A percentile compares a stretch with the other conserved stretches of the same genome.
Conservation (phyloP, 2,329 filamentous ascomycete species). For the Phialophora tarda region DNA sequence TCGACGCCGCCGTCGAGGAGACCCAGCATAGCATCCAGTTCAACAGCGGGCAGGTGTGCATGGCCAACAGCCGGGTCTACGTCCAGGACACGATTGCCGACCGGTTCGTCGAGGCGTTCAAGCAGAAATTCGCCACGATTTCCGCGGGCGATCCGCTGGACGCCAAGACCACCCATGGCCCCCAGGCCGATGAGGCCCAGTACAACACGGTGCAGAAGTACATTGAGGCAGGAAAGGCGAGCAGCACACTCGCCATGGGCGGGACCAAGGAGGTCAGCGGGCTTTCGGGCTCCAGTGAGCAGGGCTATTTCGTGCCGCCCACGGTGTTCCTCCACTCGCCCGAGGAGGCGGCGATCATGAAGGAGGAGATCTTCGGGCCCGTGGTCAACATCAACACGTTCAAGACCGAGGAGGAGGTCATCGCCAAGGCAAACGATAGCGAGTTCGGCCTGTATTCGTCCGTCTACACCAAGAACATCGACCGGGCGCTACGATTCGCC, state of each 20-base stretch:
- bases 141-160: slow-evolving; percentile 51
- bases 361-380: slow-evolving; percentile 53
- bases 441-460: slow-evolving; percentile 53
- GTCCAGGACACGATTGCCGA: slow-evolving; percentile 37
- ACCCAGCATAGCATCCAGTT: slow-evolving; percentile 59
- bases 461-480: slow-evolving; percentile 54
- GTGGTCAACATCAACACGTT: slow-evolving; percentile 63
- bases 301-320: slow-evolving; percentile 50
- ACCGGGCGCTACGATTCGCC: slow-evolving; percentile 36
- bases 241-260: slow-evolving; percentile 47
- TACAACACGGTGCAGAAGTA: slow-evolving; percentile 52
- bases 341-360: slow-evolving; percentile 45
- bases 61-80: slow-evolving; percentile 49
- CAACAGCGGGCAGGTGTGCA: slow-evolving; percentile 66
- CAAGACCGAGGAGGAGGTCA: slow-evolving; percentile 49
- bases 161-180: slow-evolving; percentile 49
- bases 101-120: slow-evolving; percentile 44
- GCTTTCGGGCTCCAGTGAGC: slow-evolving; percentile 30
- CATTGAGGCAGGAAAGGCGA: slow-evolving; percentile 50
- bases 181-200: slow-evolving; percentile 53
- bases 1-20: slow-evolving; percentile 59
- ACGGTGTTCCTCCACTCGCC: slow-evolving; percentile 47
- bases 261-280: slow-evolving; percentile 43
- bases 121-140: slow-evolving; percentile 43
- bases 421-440: slow-evolving; percentile 50